phyloP scores from a whole-genome alignment of 352 stramenopile genomes.

The Thraustochytrium striatum region DNA sequence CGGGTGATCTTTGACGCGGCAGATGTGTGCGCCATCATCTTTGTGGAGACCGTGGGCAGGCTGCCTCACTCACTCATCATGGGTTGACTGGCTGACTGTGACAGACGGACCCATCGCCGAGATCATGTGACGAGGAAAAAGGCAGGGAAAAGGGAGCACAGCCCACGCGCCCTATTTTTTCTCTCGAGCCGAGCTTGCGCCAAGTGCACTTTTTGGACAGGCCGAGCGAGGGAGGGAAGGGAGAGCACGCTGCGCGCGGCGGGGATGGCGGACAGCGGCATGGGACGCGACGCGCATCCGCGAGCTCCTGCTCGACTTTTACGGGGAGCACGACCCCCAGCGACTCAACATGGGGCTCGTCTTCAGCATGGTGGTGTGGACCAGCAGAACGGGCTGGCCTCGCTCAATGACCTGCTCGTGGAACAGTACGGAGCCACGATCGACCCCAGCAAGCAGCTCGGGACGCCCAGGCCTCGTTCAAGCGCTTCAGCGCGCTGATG shows the following conservation, averaged over 20 bases:
- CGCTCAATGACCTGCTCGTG: slow-evolving; percentile 35
- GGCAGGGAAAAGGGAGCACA: too few relatives aligned
- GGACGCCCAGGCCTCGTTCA: background rate
- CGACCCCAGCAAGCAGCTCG: slow-evolving; percentile 44
- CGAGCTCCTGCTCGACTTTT: slow-evolving; percentile 49
- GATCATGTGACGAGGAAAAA: too few relatives aligned
- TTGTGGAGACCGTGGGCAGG: too few relatives aligned
- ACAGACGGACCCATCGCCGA: too few relatives aligned
- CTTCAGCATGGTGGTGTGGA: slow-evolving; percentile 47
- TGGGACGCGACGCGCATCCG: slow-evolving; percentile 33
- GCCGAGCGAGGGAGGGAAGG: background rate
- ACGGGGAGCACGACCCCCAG: slow-evolving; percentile 37
- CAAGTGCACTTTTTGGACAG: too few relatives aligned
- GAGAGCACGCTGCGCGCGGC: background rate
- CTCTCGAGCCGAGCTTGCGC: too few relatives aligned
- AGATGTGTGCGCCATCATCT: too few relatives aligned
- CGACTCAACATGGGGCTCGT: slow-evolving; percentile 21
- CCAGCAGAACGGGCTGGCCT: slow-evolving; percentile 8
- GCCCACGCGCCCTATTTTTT: too few relatives aligned
- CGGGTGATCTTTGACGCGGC: too few relatives aligned
- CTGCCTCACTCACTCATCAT: too few relatives aligned
- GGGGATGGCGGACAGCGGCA: background rate
- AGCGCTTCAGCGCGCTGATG: background rate
- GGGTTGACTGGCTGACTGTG: too few relatives aligned
- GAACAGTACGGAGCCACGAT: slow-evolving; percentile 41